phyloP scores from a whole-genome alignment of 495 filamentous ascomycete species.

The Neurospora tetraspora region DNA sequence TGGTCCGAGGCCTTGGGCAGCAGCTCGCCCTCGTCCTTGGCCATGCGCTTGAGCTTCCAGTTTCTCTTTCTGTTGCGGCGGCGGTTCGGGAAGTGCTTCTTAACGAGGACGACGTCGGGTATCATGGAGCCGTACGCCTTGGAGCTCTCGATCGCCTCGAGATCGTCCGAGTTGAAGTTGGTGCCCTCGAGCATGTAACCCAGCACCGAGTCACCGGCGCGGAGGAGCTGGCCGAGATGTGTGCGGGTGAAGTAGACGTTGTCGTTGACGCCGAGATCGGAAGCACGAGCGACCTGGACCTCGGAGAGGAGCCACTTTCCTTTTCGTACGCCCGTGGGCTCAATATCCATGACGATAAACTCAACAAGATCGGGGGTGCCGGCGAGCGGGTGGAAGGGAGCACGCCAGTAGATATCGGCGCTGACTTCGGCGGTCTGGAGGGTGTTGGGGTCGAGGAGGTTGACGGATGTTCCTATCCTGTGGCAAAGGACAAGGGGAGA shows the following conservation, averaged over 20 bases:
- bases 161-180: conserved; percentile 81
- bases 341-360: conserved; percentile 92
- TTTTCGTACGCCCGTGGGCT: conserved; percentile 60
- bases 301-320: conserved; percentile 81
- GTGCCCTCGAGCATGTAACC: conserved; percentile 82
- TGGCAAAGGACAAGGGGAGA: conserved; percentile 57
- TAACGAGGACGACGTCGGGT: conserved; percentile 88
- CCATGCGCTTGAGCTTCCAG: conserved; percentile 94
- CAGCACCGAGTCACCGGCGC: conserved; percentile 83
- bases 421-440: conserved; percentile 83
- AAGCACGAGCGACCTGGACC: conserved; percentile 73
- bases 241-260: conserved; percentile 78
- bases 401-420: conserved; percentile 73
- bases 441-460: conserved; percentile 81
- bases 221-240: conserved; percentile 78
- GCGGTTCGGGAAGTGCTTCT: conserved; percentile 85
- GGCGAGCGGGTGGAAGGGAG: conserved; percentile 72
- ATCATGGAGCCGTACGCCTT: conserved; percentile 61
- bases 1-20: conserved; percentile 70
- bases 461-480: conserved; percentile 80
- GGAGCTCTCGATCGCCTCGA: conserved; percentile 67
- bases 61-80: conserved; percentile 72
- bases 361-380: conserved; percentile 80
- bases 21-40: conserved; percentile 74
- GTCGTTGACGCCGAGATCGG: conserved; percentile 83